Base-by-base conservation (phyloP, 257 asterid genomes). In the Coffea canephora region DNA sequence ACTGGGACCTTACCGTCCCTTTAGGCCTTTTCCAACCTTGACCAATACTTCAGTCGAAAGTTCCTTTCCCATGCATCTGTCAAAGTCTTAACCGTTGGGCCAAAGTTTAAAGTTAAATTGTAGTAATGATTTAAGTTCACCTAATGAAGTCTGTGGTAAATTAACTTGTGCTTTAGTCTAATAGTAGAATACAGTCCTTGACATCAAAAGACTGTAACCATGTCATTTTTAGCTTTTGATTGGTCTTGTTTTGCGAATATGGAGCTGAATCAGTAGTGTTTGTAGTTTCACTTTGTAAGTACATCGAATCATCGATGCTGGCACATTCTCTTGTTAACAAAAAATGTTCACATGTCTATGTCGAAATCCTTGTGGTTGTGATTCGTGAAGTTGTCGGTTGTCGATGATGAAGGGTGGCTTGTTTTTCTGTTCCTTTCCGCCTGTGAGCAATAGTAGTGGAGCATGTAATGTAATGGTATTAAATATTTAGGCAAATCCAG, bases 11-110 rank as follows among this genome's bases (percentile, higher is more conserved):
- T 52, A 52, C 3, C 3, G 34, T 62, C 64, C 50, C 78, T 61
- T 79, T 80, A 25, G 41, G 78, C n/a, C 79, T 62, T 69, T 69
- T 67, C 27, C 70, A 59, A 64, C 46, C 64, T 74, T 68, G 76
- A 73, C 76, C 78, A 71, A 46, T 34, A 8, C 69, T 39, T 27
- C 19, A 10, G 8, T 54, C 23, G 31, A 11, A 50, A 39, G 55
- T 67, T 36, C 23, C 5, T 48, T 13, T 57, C 1, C n/a, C n/a
- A 31, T 45, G 13, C 64, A 27, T 77, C 16, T 54, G 34, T 48
- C 3, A 14, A 43, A 12, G 16, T 39, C 45, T 76, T 64, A 25
- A n/a, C 43, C 43, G 25, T 18, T 68, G 49, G 49, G 39, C 49
- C 73, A 36, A 68, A 68, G 5, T 39, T 31, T n/a, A 21, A 50